phyloP scores from a whole-genome alignment of 2,329 filamentous ascomycete genomes.

The Remersonia thermophila region DNA sequence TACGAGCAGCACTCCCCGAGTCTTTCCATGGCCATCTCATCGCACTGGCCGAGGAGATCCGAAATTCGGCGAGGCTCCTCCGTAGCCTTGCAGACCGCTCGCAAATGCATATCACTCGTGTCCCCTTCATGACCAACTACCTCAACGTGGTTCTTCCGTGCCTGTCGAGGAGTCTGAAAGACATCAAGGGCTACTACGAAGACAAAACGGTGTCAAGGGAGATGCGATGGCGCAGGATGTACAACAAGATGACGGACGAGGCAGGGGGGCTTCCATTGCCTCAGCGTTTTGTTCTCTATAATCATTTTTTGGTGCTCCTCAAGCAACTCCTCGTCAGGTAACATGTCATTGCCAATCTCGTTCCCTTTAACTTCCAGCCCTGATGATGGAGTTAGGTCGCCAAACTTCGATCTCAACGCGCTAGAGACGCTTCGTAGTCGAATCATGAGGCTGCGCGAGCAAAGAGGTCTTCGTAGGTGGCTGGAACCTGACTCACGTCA shows the following conservation, averaged over 20 bases:
- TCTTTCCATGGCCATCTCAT: conserved; percentile 34
- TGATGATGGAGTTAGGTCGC: conserved; percentile 26
- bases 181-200: conserved; percentile 40
- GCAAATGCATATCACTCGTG: conserved; percentile 36
- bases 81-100: conserved; percentile 43
- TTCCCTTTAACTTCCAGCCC: background rate
- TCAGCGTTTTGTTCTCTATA: conserved; percentile 43
- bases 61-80: conserved; percentile 31
- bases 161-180: conserved; percentile 37
- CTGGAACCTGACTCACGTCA: too few relatives aligned
- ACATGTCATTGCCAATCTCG: background rate
- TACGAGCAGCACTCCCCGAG: conserved; percentile 34
- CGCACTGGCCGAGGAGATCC: conserved; percentile 35
- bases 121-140: conserved; percentile 41
- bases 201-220: conserved; percentile 35
- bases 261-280: conserved; percentile 37
- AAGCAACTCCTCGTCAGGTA: conserved; percentile 40
- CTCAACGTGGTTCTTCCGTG: conserved; percentile 46
- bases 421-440: conserved; percentile 37
- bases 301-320: conserved; percentile 39
- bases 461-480: conserved; percentile 39
- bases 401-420: conserved; percentile 42
- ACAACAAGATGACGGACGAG: conserved; percentile 41
- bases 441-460: conserved; percentile 39
- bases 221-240: conserved; percentile 47